Percentiles rank a stretch among this genome's conserved stretches.
These are phyloP conservation scores for Musa beccarii DNA, from an alignment of 176 grass and related monocot species.

Conservation along the genomic window DNA sequence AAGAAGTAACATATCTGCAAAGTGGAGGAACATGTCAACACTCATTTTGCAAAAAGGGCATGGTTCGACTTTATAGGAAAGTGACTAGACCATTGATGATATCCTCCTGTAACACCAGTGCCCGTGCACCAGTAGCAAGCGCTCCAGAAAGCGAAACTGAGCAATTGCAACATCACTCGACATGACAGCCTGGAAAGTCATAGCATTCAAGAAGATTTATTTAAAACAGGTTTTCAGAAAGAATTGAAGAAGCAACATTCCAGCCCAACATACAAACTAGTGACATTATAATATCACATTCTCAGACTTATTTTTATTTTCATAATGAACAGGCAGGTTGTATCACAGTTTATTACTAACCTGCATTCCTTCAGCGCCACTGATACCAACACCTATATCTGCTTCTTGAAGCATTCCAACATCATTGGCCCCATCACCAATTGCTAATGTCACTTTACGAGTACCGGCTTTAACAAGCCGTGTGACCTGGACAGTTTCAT, in stretches of 20 bases:
- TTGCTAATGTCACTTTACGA: conserved; percentile 77
- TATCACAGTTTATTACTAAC: conserved; percentile 23
- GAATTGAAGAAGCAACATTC: neutral
- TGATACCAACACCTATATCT: conserved; percentile 95
- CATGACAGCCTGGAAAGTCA: conserved; percentile 69
- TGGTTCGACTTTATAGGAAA: neutral
- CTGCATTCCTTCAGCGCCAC: conserved; percentile 99
- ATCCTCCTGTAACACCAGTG: conserved; percentile 98
- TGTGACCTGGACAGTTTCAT: conserved; percentile 47
- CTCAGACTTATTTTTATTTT: neutral
- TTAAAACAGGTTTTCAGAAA: neutral
- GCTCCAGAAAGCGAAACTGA: conserved; percentile 81
- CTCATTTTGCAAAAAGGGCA: neutral
- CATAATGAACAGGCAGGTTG: neutral
- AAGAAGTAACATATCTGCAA: conserved; percentile 93
- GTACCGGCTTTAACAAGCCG: conserved; percentile 76
- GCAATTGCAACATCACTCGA: conserved; percentile 88
- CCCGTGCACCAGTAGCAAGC: conserved; percentile 79
- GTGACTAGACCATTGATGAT: conserved; percentile 52
- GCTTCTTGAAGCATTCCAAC: conserved; percentile 99
- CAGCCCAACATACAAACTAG: neutral
- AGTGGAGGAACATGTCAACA: neutral
- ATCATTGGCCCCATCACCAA: conserved; percentile 98
- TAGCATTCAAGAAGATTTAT: neutral
- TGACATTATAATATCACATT: neutral